Base-by-base conservation (phyloP, 305 asterid species). In the Rubia occidens region DNA sequence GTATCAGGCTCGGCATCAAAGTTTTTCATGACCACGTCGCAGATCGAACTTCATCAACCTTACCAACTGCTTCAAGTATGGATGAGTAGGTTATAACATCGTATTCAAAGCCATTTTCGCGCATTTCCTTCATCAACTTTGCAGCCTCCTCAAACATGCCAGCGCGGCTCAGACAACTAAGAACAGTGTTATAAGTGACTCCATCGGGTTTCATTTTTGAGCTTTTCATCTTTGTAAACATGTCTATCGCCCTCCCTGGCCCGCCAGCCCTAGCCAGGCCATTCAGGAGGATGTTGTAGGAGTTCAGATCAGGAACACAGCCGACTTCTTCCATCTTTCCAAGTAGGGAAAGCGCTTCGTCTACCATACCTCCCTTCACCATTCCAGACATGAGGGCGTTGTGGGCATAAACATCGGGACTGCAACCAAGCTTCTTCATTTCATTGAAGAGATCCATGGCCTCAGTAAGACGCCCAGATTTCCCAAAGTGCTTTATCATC, bases 101-200 rank as follows among this genome's bases (percentile, higher is more conserved):
- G 78, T 88, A 93, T 64, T 93, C 95, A 68, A 82, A 88, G 42
- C 97, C 97, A 68, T 78, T 82, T 67, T 32, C 66, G 17, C 44
- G 80, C 98, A 93, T 93, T 88, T 90, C 97, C 72, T 86, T 86
- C 98, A 93, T 93, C 78, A 93, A 76, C 78, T 71, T 87, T 9
- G 98, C 90, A 70, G 97, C 97, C 83, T 93, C 98, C 78, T 93
- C 98, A 66, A 93, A 88, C 96, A 88, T 87, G 26, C 98, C 97
- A 61, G 90, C 92, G 68, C 90, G 92, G 78, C 98, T 90, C 2
- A 93, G 82, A 78, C 95, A 87, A 47, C 98, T 86, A 24, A 93
- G 85, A 77, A 93, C 72, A 5, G 96, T 93, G 74, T 90, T 90
- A 75, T 93, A 90, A 13, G 97, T 87, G 42, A 93, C 89, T 9